Base-by-base conservation (phyloP, 1,139 yeast genomes). In the Candida tetrigidarum region DNA sequence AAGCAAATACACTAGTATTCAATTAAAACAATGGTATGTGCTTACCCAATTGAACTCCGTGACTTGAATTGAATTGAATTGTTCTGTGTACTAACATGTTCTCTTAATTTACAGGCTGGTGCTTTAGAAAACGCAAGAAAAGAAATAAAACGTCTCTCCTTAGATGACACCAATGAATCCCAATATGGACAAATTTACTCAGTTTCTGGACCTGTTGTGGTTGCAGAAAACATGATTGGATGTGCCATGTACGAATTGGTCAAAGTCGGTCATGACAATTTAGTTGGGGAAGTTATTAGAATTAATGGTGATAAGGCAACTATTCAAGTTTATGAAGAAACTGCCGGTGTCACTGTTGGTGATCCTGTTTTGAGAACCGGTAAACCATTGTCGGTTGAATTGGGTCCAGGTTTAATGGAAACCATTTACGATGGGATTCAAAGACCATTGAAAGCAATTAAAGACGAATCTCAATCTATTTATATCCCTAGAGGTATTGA, bases 351-450 rank as follows among this genome's bases (percentile, higher is more conserved):
- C 49, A 92, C 97, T 35, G 98, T 93, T 35, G 99, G 99, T 60
- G 99, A 93, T 66, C 99, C 99, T 2, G 99, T 93, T 44, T 74
- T 89, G 61, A 84, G 99, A 75, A 93, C 99, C 9, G 99, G 99
- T 54, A 90, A 93, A 69, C 99, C 99, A 14, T 79, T 93, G 60
- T 90, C 97, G 42, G 99, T 93, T 43, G 99, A 93, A 73, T 78
- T 93, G 65, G 99, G 99, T 61, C 99, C 99, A 23, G 99, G 99
- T 67, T 81, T 93, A 61, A 90, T 93, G 96, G 99, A 93, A 73
- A 93, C 97, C 55, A 93, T 93, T 66, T 93, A 93, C 64, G 99
- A 93, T 71, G 99, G 99, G 77, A 93, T 93, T 67, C 99, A 93
- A 76, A 91, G 99, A 77, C 99, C 99, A 39, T 81, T 93, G 67